A percentile compares a stretch with the other conserved stretches of the same genome.
Conservation (phyloP, 139 green algal species). For the Microglena sp. region DNA sequence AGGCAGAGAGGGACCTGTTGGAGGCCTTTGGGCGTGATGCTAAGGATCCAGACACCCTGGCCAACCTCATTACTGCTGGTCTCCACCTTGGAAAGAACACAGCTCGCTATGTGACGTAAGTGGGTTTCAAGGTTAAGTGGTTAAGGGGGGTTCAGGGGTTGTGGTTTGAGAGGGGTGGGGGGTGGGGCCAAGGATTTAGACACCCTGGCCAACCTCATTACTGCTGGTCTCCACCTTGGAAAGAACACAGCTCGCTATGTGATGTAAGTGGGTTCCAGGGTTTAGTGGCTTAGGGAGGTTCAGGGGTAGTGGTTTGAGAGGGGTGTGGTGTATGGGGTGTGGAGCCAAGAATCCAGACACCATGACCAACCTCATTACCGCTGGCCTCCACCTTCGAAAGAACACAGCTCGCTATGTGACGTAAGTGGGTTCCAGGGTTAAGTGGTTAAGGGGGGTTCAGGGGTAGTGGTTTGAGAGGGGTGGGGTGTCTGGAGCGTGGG, state of each 20-base stretch:
- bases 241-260: not conserved
- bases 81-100: slow-evolving; percentile 81
- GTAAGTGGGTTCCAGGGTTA: not conserved
- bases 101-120: slow-evolving; percentile 54
- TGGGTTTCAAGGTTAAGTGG: not conserved
- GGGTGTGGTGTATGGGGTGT: not conserved
- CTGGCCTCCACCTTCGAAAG: not conserved
- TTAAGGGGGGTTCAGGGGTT: not conserved
- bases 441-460: not conserved
- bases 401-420: not conserved
- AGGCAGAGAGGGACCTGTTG: slow-evolving; percentile 54
- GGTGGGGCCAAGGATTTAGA: not conserved
- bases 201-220: not conserved
- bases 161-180: not conserved
- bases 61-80: slow-evolving; percentile 75
- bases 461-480: not conserved
- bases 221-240: not conserved
- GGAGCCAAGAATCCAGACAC: not conserved
- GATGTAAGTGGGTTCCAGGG: not conserved
- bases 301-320: not conserved
- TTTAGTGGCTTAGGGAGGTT: not conserved
- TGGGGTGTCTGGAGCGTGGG: not conserved
- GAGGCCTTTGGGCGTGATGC: slow-evolving; percentile 82
- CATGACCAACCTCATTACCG: not conserved
- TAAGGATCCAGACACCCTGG: slow-evolving; percentile 78